phyloP scores from a whole-genome alignment of 441 rosid species.

The Populus hybrid region DNA sequence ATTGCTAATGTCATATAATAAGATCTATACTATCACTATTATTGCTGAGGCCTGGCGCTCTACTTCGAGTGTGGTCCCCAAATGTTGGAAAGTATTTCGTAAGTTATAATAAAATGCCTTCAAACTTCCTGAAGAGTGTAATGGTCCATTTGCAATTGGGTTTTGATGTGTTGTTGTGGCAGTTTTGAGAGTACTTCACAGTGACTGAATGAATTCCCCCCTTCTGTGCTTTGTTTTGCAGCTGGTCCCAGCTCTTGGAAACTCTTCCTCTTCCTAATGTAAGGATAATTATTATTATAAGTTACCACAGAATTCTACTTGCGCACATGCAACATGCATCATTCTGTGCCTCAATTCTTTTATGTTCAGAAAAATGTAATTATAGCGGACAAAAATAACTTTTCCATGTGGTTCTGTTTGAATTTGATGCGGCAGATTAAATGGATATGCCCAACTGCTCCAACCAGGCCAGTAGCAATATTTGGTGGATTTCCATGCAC shows the following conservation, averaged over 20 bases:
- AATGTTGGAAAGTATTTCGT: conserved; percentile 12
- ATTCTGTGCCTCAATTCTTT: neutral
- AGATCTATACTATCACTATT: conserved; percentile 3
- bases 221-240: conserved; percentile 36
- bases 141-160: neutral
- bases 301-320: conserved; percentile 12
- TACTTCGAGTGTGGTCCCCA: conserved; percentile 28
- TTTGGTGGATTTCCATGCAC: conserved; percentile 90
- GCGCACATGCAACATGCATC: conserved; percentile 6
- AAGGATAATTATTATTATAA: conserved; percentile 27
- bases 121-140: conserved; percentile 6
- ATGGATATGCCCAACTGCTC: conserved; percentile 98
- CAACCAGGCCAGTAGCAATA: conserved; percentile 66
- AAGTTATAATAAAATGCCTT: conserved; percentile 9
- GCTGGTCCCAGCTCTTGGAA: conserved; percentile 78
- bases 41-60: conserved; percentile 11
- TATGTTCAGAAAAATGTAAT: neutral
- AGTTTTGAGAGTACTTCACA: neutral
- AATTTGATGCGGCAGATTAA: conserved; percentile 53
- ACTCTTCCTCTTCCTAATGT: conserved; percentile 79
- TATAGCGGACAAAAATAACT: neutral
- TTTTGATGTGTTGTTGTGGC: neutral
- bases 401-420: neutral
- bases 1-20: conserved; percentile 11
- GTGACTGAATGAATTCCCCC: conserved; percentile 16